Conservation (phyloP, 2,329 filamentous ascomycete species). For the Penicillium paneum region DNA sequence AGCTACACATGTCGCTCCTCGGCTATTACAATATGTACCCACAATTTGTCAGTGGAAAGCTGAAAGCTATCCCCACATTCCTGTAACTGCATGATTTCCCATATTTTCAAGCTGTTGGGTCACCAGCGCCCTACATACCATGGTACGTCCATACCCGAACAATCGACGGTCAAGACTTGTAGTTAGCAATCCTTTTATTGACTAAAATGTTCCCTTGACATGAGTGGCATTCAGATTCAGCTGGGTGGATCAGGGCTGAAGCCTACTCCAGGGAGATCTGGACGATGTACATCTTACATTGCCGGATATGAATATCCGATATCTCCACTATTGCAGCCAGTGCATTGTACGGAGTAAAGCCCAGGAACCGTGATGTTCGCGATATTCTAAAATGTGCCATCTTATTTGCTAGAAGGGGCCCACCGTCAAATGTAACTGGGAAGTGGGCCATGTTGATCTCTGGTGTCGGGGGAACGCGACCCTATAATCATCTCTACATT, state of each 20-base stretch:
- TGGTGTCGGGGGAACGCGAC: not conserved
- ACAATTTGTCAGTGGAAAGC: not conserved
- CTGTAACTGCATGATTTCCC: not conserved
- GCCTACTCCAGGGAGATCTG: not conserved
- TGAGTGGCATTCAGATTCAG: not conserved
- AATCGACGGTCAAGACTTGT: not conserved
- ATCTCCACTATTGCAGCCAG: not conserved
- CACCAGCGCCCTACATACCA: not conserved
- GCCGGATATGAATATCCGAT: not conserved
- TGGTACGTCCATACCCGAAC: not conserved
- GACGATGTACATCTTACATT: not conserved
- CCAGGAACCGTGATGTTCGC: not conserved
- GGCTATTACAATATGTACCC: not conserved
- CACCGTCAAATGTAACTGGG: not conserved
- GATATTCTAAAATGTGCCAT: not conserved
- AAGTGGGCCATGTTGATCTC: not conserved
- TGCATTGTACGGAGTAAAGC: too few species aligned
- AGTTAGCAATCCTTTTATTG: not conserved
- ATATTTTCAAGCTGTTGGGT: not conserved
- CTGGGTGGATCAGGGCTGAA: not conserved
- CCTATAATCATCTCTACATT: not conserved
- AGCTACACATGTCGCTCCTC: not conserved
- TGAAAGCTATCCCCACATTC: not conserved
- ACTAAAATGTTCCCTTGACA: not conserved
- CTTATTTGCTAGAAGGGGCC: not conserved